A percentile compares a stretch with the other conserved stretches of the same genome.
These are phyloP conservation scores for Trichopus zeylanicus DNA, from an alignment of 116 monocot species.

Conservation along the genomic window DNA sequence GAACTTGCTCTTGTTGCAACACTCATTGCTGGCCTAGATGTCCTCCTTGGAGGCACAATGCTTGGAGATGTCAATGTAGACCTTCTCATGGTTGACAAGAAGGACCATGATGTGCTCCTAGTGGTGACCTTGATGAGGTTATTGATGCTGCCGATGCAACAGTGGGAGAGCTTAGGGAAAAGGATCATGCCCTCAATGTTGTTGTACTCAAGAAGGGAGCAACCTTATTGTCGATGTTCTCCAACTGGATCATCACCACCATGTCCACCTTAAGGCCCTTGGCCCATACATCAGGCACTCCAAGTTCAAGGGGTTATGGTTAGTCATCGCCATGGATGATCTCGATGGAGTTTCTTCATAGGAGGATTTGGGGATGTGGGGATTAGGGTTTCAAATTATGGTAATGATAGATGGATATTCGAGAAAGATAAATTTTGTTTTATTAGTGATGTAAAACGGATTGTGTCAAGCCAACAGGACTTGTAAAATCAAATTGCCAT, in stretches of 20 bases:
- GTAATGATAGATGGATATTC: too few relatives aligned
- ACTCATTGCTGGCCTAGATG: slow-evolving; percentile 20
- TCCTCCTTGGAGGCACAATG: slow-evolving; percentile 91
- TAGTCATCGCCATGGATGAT: slow-evolving; percentile 9
- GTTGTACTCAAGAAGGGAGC: slow-evolving; percentile 95
- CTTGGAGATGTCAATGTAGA: slow-evolving; percentile 79
- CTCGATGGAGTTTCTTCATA: background rate
- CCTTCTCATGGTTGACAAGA: slow-evolving; percentile 64
- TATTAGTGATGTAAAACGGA: too few relatives aligned
- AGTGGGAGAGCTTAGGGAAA: slow-evolving; percentile 73
- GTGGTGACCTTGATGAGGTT: slow-evolving; percentile 65
- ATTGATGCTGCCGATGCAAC: slow-evolving; percentile 57
- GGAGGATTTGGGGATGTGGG: too few relatives aligned
- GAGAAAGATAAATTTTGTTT: too few relatives aligned
- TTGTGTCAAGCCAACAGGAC: too few relatives aligned
- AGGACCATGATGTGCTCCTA: slow-evolving; percentile 82
- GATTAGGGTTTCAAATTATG: too few relatives aligned
- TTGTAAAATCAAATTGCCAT: too few relatives aligned
- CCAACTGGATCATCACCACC: slow-evolving; percentile 99
- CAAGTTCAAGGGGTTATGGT: slow-evolving; percentile 39
- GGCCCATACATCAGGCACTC: slow-evolving; percentile 95
- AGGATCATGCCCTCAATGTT: slow-evolving; percentile 99
- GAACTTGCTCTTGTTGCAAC: background rate
- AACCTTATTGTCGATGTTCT: slow-evolving; percentile 98
- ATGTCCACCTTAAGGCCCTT: slow-evolving; percentile 85